Conservation (phyloP, 306 rosid species). For the Mucuna pruriens region DNA sequence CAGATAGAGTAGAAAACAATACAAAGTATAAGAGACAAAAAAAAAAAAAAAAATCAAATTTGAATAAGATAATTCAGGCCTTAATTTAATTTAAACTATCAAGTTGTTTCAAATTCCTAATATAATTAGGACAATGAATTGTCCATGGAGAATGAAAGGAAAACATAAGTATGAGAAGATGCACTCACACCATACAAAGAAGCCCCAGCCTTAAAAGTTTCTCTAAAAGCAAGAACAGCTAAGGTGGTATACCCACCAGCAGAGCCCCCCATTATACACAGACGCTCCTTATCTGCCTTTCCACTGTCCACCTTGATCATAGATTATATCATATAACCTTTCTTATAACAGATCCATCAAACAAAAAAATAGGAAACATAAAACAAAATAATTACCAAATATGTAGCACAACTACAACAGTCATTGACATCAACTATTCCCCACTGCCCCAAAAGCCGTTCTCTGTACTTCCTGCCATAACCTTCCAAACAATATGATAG, state of each 20-base stretch:
- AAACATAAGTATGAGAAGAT: conserved; percentile 9
- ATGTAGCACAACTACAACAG: conserved; percentile 91
- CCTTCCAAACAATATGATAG: conserved; percentile 52
- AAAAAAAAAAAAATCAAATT: background rate
- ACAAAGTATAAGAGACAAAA: background rate
- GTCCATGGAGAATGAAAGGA: background rate
- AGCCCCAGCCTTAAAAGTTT: conserved; percentile 87
- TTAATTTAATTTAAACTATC: background rate
- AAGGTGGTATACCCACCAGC: conserved; percentile 99
- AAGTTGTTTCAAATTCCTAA: background rate
- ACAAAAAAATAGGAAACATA: conserved; percentile 7
- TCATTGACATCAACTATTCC: conserved; percentile 97
- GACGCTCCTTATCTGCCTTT: conserved; percentile 75
- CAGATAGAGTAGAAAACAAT: no score
- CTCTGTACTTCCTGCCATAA: conserved; percentile 91
- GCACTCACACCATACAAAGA: conserved; percentile 90
- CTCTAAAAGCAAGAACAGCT: conserved; percentile 85
- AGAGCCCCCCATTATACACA: conserved; percentile 92
- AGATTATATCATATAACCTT: background rate
- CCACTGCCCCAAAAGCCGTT: conserved; percentile 85
- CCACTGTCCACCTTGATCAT: conserved; percentile 74
- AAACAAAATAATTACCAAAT: conserved; percentile 63
- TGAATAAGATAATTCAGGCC: background rate
- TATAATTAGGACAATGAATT: background rate
- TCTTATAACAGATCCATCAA: conserved; percentile 16